These are phyloP conservation scores for Globisporangium iwayamae DNA, from an alignment of 352 stramenopile species.

Conservation along the genomic window DNA sequence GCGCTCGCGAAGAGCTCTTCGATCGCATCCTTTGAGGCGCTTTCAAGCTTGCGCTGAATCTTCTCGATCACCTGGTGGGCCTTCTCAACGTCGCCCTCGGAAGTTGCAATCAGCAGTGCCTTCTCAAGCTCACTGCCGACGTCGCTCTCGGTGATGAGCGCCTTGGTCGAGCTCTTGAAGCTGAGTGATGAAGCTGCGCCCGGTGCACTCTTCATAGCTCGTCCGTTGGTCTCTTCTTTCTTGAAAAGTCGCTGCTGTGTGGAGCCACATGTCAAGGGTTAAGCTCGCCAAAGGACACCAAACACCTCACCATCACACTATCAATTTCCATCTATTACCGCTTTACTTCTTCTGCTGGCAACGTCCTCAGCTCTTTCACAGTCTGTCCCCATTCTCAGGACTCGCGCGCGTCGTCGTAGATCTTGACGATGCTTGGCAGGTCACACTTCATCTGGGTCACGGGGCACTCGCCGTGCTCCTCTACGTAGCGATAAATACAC, in stretches of 20 bases:
- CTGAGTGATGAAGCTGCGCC: background rate
- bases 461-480: constrained; percentile 65
- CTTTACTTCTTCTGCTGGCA: background rate
- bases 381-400: background rate
- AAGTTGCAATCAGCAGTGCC: constrained; percentile 3
- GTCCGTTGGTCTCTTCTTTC: background rate
- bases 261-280: background rate
- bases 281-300: background rate
- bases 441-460: constrained; percentile 80
- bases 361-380: background rate
- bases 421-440: constrained; percentile 57
- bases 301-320: background rate
- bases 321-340: constrained; percentile 9
- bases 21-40: background rate
- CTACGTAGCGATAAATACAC: constrained; percentile 74
- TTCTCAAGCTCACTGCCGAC: constrained; percentile 11
- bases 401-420: constrained; percentile 70
- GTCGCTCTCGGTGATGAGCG: background rate
- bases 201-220: background rate
- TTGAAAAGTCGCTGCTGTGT: background rate
- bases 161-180: background rate
- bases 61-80: background rate
- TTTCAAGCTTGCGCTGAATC: constrained; percentile 8
- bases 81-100: constrained; percentile 12
- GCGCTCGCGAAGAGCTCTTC: constrained; percentile 22